Conservation (phyloP, 495 filamentous ascomycete genomes). For the Arthonia radiata region DNA sequence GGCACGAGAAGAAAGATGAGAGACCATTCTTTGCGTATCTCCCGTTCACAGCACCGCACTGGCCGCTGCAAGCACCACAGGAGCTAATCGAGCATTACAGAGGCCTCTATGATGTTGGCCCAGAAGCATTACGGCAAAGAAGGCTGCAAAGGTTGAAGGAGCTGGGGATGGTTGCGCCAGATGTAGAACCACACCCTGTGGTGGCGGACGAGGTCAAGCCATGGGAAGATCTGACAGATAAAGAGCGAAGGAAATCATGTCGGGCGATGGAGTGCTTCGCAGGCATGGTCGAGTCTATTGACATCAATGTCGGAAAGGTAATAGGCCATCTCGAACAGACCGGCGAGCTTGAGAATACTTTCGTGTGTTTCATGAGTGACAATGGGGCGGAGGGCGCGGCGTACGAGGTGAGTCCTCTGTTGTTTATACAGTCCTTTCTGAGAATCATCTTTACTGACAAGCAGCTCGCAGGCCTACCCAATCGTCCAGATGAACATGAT, state of each 20-base stretch:
- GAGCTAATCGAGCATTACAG: conserved; percentile 18
- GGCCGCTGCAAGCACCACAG: conserved; percentile 18
- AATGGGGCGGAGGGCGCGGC: conserved; percentile 39
- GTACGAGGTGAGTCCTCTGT: too few species aligned
- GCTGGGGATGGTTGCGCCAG: conserved; percentile 23
- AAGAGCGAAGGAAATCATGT: conserved; percentile 25
- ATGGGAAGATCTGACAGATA: conserved; percentile 25
- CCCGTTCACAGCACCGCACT: conserved; percentile 21
- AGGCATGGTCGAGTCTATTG: conserved; percentile 38
- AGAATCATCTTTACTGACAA: not conserved
- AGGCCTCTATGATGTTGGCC: conserved; percentile 31
- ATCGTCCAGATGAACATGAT: conserved; percentile 26
- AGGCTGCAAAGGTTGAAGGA: conserved; percentile 25
- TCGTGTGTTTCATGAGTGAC: conserved; percentile 37
- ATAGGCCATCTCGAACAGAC: conserved; percentile 27
- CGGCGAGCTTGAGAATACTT: conserved; percentile 37
- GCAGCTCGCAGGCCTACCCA: conserved; percentile 19
- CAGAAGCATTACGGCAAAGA: conserved; percentile 24
- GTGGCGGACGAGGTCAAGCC: conserved; percentile 1
- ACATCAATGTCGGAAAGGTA: conserved; percentile 33
- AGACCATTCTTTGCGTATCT: conserved; percentile 20
- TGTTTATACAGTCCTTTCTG: not conserved
- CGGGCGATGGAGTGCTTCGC: conserved; percentile 37
- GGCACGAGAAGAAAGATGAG: conserved; percentile 2
- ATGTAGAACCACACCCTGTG: conserved; percentile 18